Evolutionary conservation across 495 filamentous ascomycete genomes (phyloP).

Genomic region (Penicillium odoratum): DNA sequence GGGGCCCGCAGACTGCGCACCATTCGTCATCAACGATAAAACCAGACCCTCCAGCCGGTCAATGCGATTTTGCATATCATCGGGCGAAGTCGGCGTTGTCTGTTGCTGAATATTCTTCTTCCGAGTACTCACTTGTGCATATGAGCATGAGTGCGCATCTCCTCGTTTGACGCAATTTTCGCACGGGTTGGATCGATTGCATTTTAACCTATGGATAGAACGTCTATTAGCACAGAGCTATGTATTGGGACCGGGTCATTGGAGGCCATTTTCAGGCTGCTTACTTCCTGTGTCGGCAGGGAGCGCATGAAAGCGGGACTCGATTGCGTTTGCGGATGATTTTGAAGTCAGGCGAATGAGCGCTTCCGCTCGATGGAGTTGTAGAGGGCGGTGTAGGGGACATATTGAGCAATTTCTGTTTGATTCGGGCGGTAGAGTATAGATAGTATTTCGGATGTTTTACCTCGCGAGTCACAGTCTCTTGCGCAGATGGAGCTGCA

Average conservation of each 20-base stretch:
- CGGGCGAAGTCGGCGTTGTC: conserved; percentile 62
- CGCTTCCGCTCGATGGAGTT: conserved; percentile 68
- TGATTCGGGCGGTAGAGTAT: neutral
- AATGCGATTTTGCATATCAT: conserved; percentile 99
- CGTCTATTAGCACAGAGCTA: neutral
- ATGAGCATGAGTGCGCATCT: conserved; percentile 82
- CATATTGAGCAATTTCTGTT: conserved; percentile 42
- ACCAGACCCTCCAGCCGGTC: conserved; percentile 95
- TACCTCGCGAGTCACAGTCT: neutral
- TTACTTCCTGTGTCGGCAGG: conserved; percentile 94
- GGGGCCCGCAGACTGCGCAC: conserved; percentile 62
- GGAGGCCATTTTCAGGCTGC: conserved; percentile 22
- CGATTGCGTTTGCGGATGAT: conserved; percentile 93
- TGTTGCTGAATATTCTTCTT: conserved; percentile 70
- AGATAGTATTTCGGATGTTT: neutral
- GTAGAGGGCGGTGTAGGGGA: conserved; percentile 91
- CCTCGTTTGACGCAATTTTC: conserved; percentile 93
- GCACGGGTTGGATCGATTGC: conserved; percentile 88
- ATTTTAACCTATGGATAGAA: conserved; percentile 68
- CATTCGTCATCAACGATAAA: conserved; percentile 93
- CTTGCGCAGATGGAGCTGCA: neutral
- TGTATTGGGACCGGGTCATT: neutral
- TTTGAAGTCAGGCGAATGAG: conserved; percentile 83
- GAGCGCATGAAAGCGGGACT: conserved; percentile 90
- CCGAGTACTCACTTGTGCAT: conserved; percentile 75